phyloP scores from a whole-genome alignment of 495 filamentous ascomycete species.

The Niebla homalea region DNA sequence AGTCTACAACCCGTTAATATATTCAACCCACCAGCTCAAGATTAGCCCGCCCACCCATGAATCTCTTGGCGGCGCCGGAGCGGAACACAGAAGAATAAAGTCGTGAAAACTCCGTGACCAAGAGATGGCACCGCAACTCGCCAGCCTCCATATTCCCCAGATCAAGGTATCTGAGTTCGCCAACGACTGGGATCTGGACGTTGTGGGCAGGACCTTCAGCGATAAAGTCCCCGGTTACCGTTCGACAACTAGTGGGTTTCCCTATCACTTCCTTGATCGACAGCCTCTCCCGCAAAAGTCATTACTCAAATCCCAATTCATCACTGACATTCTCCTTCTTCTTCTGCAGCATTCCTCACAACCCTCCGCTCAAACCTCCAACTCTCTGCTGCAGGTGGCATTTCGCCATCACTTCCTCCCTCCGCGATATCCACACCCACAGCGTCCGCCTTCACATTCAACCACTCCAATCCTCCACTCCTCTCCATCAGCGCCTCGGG shows the following conservation, averaged over 20 bases:
- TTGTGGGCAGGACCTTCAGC: slow-evolving; percentile 8
- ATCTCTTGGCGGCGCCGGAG: no score
- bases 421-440: slow-evolving; percentile 9
- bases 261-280: neutral
- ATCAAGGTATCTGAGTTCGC: slow-evolving; percentile 10
- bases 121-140: slow-evolving; percentile 2
- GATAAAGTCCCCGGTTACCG: slow-evolving; percentile 18
- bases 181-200: slow-evolving; percentile 14
- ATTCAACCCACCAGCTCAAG: no score
- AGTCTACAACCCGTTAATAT: no score
- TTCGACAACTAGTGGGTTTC: slow-evolving; percentile 13
- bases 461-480: slow-evolving; percentile 6
- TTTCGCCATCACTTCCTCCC: slow-evolving; percentile 7
- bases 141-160: slow-evolving; percentile 6
- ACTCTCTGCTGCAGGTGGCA: slow-evolving; percentile 15
- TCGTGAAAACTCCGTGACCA: no score
- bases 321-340: neutral
- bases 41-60: no score
- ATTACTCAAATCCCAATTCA: neutral
- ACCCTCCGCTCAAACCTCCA: slow-evolving; percentile 19
- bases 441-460: slow-evolving; percentile 10
- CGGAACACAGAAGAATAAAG: no score
- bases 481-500: slow-evolving; percentile 17
- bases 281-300: neutral
- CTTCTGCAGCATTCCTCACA: slow-evolving; percentile 17